A percentile compares a stretch with the other conserved stretches of the same genome.
These are phyloP conservation scores for Chalaropsis ovoidea DNA, from an alignment of 2,329 filamentous ascomycete species.

Conservation along the genomic window DNA sequence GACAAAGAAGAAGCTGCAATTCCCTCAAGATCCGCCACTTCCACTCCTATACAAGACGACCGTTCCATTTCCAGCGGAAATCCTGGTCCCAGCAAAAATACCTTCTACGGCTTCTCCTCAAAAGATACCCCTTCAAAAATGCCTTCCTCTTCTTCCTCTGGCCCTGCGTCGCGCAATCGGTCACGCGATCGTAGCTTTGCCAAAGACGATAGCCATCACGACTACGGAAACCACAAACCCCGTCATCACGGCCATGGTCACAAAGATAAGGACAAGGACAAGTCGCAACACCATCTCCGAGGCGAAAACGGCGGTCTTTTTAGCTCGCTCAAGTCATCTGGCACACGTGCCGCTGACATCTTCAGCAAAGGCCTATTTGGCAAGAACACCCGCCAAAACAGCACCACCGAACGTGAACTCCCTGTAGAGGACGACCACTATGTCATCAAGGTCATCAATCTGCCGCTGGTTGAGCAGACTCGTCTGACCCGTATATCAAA, in stretches of 20 bases:
- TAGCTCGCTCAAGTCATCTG: constrained; percentile 61
- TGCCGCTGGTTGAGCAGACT: constrained; percentile 78
- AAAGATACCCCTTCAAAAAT: constrained; percentile 16
- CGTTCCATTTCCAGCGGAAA: constrained; percentile 20
- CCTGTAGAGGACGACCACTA: constrained; percentile 73
- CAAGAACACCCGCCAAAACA: constrained; percentile 63
- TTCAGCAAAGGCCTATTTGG: constrained; percentile 75
- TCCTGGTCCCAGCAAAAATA: constrained; percentile 7
- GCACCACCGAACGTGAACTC: constrained; percentile 54
- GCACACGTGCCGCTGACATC: constrained; percentile 66
- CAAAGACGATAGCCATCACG: constrained; percentile 33
- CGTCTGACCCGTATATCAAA: constrained; percentile 86
- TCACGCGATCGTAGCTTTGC: constrained; percentile 56
- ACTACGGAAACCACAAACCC: constrained; percentile 24
- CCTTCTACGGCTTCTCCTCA: constrained; percentile 11
- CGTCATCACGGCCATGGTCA: constrained; percentile 32
- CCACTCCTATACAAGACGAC: constrained; percentile 23
- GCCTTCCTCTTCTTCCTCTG: constrained; percentile 17
- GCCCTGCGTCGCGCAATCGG: constrained; percentile 54
- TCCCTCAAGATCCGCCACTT: constrained; percentile 21
- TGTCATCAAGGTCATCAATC: constrained; percentile 71
- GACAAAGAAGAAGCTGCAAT: constrained; percentile 37
- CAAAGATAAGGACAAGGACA: constrained; percentile 38
- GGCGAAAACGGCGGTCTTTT: constrained; percentile 42
- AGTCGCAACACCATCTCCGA: constrained; percentile 42